Base-by-base conservation (phyloP, 2,329 filamentous ascomycete species). In the Phoma herbarum region DNA sequence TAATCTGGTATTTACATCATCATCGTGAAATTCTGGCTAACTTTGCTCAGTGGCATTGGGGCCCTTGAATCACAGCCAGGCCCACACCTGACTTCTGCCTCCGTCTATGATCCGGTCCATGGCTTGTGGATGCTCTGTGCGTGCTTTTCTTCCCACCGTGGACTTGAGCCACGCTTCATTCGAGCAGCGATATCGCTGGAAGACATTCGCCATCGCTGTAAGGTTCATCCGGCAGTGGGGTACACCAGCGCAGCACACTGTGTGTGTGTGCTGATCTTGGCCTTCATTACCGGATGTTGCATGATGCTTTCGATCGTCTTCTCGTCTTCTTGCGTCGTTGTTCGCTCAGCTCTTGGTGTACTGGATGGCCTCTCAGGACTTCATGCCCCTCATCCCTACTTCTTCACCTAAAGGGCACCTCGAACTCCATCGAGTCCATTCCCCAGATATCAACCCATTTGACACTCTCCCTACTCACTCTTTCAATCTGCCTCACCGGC, bases 371-470 rank as follows among this genome's bases (percentile, higher is more conserved):
- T 44, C 16, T 11, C 22, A 37, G 16, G 23, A 28, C 22, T 29
- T 20, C 14, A 14, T 4, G 18, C 50, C 29, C 28, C 23, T 37
- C 20, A 33, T 52, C 37, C 28, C 0, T 26, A 12, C 8, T 5
- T 5, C n/a, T 8, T 71, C 60, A 74, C 37, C 68, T 62, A 49
- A 70, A 75, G 9, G 53, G 56, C 1, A 71, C 61, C 35, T 75
- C 71, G 50, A 77, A 75, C 44, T 75, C 71, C 4, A 50, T 63
- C 10, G 65, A 67, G 61, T 83, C 81, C 72, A 81, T 61, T 1
- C 75, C 73, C 79, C 79, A 83, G 43, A 83, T 80, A 53, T 81
- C 79, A 25, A 80, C 68, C 58, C 79, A 65, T 45, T 74, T 69
- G 1, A 81, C 78, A 39, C 74, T 77, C 5, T 76, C 75, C 55